Percentiles rank a stretch among this genome's conserved stretches.
Conservation (phyloP, 129 eudicot genomes). For the Helianthus tuberosus region DNA sequence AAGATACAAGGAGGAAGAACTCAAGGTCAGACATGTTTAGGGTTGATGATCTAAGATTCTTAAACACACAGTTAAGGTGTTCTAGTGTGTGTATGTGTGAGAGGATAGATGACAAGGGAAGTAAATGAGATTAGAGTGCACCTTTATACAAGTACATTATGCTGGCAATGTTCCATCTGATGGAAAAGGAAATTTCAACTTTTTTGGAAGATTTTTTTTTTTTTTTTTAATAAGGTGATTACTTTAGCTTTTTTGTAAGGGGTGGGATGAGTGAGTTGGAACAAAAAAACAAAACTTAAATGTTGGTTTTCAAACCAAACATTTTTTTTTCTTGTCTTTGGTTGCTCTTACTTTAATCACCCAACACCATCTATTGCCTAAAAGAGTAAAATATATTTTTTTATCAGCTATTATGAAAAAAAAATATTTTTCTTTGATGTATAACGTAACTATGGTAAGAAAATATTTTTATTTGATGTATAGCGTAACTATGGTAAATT, state of each 20-base stretch:
- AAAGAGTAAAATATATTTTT: conserved; percentile 19
- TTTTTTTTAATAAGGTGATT: neutral
- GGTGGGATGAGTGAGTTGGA: conserved; percentile 16
- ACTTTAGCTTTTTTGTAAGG: conserved; percentile 27
- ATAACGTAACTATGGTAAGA: no score
- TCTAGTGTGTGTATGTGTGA: conserved; percentile 12
- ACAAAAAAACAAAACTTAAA: conserved; percentile 31
- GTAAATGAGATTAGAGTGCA: conserved; percentile 31
- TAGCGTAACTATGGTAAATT: no score
- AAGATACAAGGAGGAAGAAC: conserved; percentile 53
- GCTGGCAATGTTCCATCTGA: conserved; percentile 54
- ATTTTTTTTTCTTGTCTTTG: conserved; percentile 21
- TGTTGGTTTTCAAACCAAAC: conserved; percentile 26
- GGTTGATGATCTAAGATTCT: conserved; percentile 5
- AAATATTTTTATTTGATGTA: no score
- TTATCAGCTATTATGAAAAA: neutral
- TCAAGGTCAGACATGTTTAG: conserved; percentile 58
- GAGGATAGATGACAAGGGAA: conserved; percentile 25
- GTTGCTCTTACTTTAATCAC: conserved; percentile 22
- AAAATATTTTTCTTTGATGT: no score
- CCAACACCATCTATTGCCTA: conserved; percentile 25
- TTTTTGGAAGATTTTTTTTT: conserved; percentile 32
- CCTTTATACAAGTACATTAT: conserved; percentile 43
- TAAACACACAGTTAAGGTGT: conserved; percentile 30
- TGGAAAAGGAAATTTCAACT: conserved; percentile 49